Evolutionary conservation across 768 basidiomycete genomes (phyloP), one percentile per base, ranked within the genome.

Genomic region (Cystofilobasidium ferigula): DNA sequence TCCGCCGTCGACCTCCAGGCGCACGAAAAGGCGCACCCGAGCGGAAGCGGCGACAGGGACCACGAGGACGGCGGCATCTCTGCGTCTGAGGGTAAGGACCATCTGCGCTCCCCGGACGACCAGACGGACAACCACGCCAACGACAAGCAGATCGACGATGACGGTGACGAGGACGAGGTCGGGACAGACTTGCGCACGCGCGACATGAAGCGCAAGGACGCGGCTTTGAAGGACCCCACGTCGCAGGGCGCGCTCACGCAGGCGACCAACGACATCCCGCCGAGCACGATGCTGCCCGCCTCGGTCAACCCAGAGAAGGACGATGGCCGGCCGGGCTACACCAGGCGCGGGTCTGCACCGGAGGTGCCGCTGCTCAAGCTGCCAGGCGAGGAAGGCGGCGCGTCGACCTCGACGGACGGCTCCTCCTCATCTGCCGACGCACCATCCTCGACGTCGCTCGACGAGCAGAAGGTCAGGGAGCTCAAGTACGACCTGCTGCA

Each of bases 221-320:
- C n/a, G n/a, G n/a, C n/a, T n/a, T n/a, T n/a, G n/a, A n/a, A n/a
- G n/a, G n/a, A n/a, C n/a, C 40, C 40, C 40, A 9, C 45, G 45
- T 6, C 45, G 24, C 10, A 12, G 13, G 24, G 8, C 51, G 30
- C 28, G 2, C 16, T 54, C 13, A 54, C 51, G 26, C 51, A 54
- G 28, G 28, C 51, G 13, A 54, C 51, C 51, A 54, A 54, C 51
- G 51, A 54, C 51, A 18, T 54, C 51, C 28, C 30, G 26, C 51
- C 51, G 26, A 30, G 28, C 28, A 14, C 3, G 3, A 30, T 4
- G 28, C 28, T 54, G 12, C 51, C 51, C 6, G 8, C 51, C 3
- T 32, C 51, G 26, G 51, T 32, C 30, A 54, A 54, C 51, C 28
- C 51, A 12, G 30, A 54, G 6, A 6, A 4, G 28, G 16, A 32